Percentiles rank a stretch among this genome's conserved stretches.
Conservation (phyloP, 2,329 filamentous ascomycete genomes). For the Purpureocillium takamizusanense region DNA sequence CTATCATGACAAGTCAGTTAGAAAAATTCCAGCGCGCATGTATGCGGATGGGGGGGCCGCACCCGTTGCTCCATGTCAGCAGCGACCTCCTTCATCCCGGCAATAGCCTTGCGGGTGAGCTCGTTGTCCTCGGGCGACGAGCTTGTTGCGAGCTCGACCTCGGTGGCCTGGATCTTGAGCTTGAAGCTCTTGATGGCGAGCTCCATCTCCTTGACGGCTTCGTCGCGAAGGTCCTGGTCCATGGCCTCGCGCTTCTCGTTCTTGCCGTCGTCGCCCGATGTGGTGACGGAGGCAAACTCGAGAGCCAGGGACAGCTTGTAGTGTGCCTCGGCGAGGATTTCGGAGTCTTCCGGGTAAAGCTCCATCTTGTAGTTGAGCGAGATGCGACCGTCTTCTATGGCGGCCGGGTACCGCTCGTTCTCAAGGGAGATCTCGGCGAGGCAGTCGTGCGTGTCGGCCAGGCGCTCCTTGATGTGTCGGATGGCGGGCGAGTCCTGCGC, state of each 20-base stretch:
- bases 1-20: conserved; percentile 23
- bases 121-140: conserved; percentile 61
- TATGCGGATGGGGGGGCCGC: conserved; percentile 22
- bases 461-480: conserved; percentile 67
- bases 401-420: conserved; percentile 83
- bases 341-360: conserved; percentile 71
- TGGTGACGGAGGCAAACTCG: conserved; percentile 80
- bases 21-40: too few species aligned
- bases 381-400: conserved; percentile 74
- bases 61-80: conserved; percentile 70
- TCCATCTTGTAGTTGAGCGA: conserved; percentile 71
- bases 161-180: conserved; percentile 61
- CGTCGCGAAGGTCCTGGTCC: conserved; percentile 61
- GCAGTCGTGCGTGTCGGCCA: conserved; percentile 88
- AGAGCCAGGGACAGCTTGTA: conserved; percentile 93
- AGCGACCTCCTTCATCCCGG: conserved; percentile 69
- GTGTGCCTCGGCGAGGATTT: conserved; percentile 86
- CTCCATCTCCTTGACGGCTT: conserved; percentile 63
- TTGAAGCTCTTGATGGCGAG: conserved; percentile 65
- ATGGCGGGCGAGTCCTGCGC: conserved; percentile 29
- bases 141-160: conserved; percentile 54
- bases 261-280: conserved; percentile 38
- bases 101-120: conserved; percentile 50
- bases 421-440: conserved; percentile 96
- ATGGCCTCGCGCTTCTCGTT: conserved; percentile 41